Base-by-base conservation (phyloP, 257 asterid species). In the Salvia miltiorrhiza region DNA sequence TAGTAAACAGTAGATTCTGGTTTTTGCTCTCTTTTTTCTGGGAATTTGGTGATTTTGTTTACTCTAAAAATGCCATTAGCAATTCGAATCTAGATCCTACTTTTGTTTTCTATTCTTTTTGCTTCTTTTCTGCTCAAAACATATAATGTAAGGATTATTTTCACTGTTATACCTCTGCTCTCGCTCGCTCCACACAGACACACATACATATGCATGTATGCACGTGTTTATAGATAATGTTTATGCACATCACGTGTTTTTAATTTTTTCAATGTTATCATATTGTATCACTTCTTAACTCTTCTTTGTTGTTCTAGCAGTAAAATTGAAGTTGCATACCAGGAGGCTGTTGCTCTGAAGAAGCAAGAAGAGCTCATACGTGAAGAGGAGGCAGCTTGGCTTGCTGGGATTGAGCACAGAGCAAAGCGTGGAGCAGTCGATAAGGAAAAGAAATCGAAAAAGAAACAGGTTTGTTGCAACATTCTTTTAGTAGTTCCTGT, bases 291-390 rank as follows among this genome's bases (percentile, higher is more conserved):
- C 2, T 39, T 56, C 14, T 50, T 65, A 19, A 5, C 50, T 39
- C 40, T 65, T 47, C 28, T 30, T 30, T 67, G 5, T 66, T 63
- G 54, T 45, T 60, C 7, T 68, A 44, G 77, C 86, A 87, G 96
- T 83, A 92, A 90, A 77, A 92, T 92, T 75, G 96, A 92, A 80
- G 93, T 83, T 66, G 87, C 97, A 41, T 88, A 90, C 78, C 88
- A 90, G 81, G 98, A 92, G 74, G 95, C 95, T 72, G 93, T 92
- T 78, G 77, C 98, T 77, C 77, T 92, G 33, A 90, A 83, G 86
- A 86, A 85, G 83, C 98, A 90, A 83, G 98, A 92, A 80, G 98
- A 92, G 72, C 98, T 92, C 75, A 89, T 92, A 28, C 92, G 95
- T 49, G 97, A 92, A 73, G 98, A 92, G 78, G 97, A 86, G 85